phyloP scores from a whole-genome alignment of 2,329 filamentous ascomycete genomes.

The Fusarium sp. region DNA sequence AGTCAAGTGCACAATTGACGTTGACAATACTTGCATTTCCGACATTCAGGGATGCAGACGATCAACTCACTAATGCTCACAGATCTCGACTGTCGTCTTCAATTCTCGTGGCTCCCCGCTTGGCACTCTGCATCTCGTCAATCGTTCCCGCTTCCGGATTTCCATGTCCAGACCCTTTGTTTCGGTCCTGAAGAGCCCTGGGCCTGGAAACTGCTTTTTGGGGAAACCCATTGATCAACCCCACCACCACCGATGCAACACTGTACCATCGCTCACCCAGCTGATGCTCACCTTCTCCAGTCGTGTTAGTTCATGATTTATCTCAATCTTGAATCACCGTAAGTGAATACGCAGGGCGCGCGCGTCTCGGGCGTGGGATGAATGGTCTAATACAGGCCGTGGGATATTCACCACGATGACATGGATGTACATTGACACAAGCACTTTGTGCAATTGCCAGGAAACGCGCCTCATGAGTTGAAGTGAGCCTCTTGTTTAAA shows the following conservation, averaged over 20 bases:
- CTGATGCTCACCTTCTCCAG: neutral
- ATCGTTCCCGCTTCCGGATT: slow-evolving; percentile 42
- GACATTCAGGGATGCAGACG: slow-evolving; percentile 12
- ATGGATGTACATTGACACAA: neutral
- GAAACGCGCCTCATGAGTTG: neutral
- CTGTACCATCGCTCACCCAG: slow-evolving; percentile 3
- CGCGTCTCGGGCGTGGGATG: neutral
- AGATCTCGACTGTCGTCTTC: slow-evolving; percentile 6
- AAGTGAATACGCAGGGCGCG: neutral
- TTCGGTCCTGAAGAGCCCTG: slow-evolving; percentile 29
- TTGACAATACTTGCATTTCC: slow-evolving; percentile 1
- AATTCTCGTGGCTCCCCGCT: slow-evolving; percentile 26
- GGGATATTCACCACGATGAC: neutral
- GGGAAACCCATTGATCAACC: slow-evolving; percentile 19
- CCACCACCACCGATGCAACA: slow-evolving; percentile 9
- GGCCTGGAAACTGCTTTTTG: slow-evolving; percentile 15
- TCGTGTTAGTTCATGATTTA: slow-evolving; percentile 4
- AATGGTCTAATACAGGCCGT: neutral
- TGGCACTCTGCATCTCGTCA: slow-evolving; percentile 42
- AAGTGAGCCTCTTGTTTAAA: neutral
- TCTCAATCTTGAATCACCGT: neutral
- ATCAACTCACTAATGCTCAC: neutral
- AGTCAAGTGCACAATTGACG: slow-evolving; percentile 6
- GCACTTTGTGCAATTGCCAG: slow-evolving; percentile 1
- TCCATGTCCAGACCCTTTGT: slow-evolving; percentile 39